Conservation (phyloP, 306 rosid species). For the Parietaria judaica region DNA sequence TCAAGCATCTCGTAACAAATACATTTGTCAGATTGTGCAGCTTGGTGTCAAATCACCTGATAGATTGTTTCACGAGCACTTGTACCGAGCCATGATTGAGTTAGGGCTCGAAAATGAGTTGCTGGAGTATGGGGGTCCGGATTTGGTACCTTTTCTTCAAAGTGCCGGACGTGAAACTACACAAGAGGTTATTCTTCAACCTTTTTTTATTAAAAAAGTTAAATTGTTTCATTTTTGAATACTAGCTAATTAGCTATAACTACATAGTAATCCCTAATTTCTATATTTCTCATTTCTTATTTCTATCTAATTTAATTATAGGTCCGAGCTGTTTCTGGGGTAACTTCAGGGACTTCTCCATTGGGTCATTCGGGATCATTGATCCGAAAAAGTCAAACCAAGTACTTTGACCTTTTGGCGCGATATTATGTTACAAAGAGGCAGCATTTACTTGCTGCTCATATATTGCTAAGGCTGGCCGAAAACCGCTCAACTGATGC, state of each 20-base stretch:
- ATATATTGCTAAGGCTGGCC: slow-evolving; percentile 70
- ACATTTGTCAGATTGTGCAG: slow-evolving; percentile 85
- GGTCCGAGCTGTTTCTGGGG: slow-evolving; percentile 55
- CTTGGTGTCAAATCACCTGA: slow-evolving; percentile 93
- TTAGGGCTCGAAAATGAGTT: slow-evolving; percentile 89
- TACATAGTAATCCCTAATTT: no score
- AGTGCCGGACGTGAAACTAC: slow-evolving; percentile 67
- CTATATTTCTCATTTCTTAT: slow-evolving; percentile 17
- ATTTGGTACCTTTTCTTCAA: slow-evolving; percentile 81
- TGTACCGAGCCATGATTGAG: slow-evolving; percentile 88
- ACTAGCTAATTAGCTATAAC: no score
- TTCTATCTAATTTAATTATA: slow-evolving; percentile 29
- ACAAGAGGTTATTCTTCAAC: slow-evolving; percentile 57
- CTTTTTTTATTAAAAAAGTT: slow-evolving; percentile 12
- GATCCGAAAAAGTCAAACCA: slow-evolving; percentile 54
- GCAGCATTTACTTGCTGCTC: slow-evolving; percentile 95
- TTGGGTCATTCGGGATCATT: slow-evolving; percentile 56
- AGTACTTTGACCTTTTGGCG: slow-evolving; percentile 84
- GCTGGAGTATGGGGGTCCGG: slow-evolving; percentile 93
- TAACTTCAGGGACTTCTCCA: slow-evolving; percentile 54
- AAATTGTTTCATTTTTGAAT: no score
- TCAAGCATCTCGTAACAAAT: slow-evolving; percentile 63
- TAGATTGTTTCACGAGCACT: slow-evolving; percentile 74
- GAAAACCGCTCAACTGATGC: slow-evolving; percentile 65
- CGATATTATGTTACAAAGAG: slow-evolving; percentile 82